Evolutionary conservation across 2,329 filamentous ascomycete genomes (phyloP).

Genomic region (Botryotinia convoluta): DNA sequence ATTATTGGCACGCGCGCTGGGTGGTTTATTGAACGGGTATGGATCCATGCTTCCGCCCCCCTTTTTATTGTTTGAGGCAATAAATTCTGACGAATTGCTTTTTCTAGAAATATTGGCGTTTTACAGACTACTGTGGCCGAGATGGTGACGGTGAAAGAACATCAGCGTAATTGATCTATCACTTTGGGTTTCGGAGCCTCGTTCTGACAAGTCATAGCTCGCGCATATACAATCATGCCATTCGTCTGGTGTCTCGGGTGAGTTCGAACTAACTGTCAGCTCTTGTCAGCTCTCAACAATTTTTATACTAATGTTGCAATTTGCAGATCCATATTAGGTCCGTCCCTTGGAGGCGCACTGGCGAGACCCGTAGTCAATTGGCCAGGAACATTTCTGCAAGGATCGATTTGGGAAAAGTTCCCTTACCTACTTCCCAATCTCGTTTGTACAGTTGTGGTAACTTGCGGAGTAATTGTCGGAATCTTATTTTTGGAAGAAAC

Average conservation of each 20-base stretch:
- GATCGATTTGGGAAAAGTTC: slow-evolving; percentile 78
- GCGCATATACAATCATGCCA: slow-evolving; percentile 96
- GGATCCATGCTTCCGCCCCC: slow-evolving; percentile 36
- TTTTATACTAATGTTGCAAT: neutral
- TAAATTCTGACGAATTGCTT: slow-evolving; percentile 24
- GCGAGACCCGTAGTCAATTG: slow-evolving; percentile 84
- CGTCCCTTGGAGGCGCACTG: slow-evolving; percentile 84
- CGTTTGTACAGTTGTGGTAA: slow-evolving; percentile 78
- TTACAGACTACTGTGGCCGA: slow-evolving; percentile 94
- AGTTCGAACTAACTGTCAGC: slow-evolving; percentile 33
- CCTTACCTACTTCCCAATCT: slow-evolving; percentile 91
- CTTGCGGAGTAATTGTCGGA: slow-evolving; percentile 73
- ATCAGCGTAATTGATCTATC: slow-evolving; percentile 66
- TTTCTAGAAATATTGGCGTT: slow-evolving; percentile 80
- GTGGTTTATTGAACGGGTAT: slow-evolving; percentile 89
- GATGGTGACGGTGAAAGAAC: slow-evolving; percentile 86
- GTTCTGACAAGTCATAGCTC: slow-evolving; percentile 53
- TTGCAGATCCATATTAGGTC: slow-evolving; percentile 80
- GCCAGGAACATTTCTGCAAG: slow-evolving; percentile 67
- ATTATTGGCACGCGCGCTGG: slow-evolving; percentile 81
- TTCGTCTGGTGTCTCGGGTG: slow-evolving; percentile 96
- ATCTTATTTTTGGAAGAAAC: slow-evolving; percentile 92
- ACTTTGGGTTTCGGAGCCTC: slow-evolving; percentile 35
- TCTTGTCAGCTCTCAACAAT: slow-evolving; percentile 16
- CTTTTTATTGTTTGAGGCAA: slow-evolving; percentile 15